Percentiles rank a stretch among this genome's conserved stretches.
phyloP scores from a whole-genome alignment of 2,329 filamentous ascomycete species.

The Diaporthe batatas region DNA sequence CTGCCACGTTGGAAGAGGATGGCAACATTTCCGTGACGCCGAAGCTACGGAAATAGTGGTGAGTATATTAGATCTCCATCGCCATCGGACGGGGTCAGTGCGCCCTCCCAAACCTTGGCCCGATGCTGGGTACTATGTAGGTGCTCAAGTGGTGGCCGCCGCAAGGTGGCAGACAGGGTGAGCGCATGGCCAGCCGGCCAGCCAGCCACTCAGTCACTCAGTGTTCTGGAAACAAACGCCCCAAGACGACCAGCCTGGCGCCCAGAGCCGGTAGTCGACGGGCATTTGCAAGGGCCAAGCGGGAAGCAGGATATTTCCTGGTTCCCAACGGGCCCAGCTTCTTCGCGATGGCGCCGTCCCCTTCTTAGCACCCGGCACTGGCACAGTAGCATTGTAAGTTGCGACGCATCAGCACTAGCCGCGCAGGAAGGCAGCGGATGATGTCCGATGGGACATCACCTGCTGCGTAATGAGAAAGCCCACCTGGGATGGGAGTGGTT shows the following conservation, averaged over 20 bases:
- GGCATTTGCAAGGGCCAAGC: conserved; percentile 2
- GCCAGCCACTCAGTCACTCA: neutral
- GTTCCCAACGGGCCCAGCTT: conserved; percentile 11
- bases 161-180: too few species aligned
- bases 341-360: neutral
- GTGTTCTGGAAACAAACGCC: neutral
- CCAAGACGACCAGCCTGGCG: neutral
- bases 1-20: conserved; percentile 12
- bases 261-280: conserved; percentile 9
- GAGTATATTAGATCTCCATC: conserved; percentile 28
- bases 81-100: conserved; percentile 10
- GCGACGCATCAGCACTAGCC: conserved; percentile 31
- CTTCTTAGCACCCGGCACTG: conserved; percentile 25
- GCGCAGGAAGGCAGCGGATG: conserved; percentile 29
- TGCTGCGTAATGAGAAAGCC: conserved; percentile 8
- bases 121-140: neutral
- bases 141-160: neutral
- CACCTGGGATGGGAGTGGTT: neutral
- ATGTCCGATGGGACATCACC: conserved; percentile 27
- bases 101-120: neutral
- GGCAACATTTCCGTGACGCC: conserved; percentile 16
- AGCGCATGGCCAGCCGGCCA: neutral
- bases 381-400: conserved; percentile 9
- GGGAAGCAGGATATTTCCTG: conserved; percentile 10
- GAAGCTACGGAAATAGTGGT: conserved; percentile 21